Percentiles rank a stretch among this genome's conserved stretches.
phyloP scores from a whole-genome alignment of 108 stramenopile species.

The Aurantiochytrium sp. region DNA sequence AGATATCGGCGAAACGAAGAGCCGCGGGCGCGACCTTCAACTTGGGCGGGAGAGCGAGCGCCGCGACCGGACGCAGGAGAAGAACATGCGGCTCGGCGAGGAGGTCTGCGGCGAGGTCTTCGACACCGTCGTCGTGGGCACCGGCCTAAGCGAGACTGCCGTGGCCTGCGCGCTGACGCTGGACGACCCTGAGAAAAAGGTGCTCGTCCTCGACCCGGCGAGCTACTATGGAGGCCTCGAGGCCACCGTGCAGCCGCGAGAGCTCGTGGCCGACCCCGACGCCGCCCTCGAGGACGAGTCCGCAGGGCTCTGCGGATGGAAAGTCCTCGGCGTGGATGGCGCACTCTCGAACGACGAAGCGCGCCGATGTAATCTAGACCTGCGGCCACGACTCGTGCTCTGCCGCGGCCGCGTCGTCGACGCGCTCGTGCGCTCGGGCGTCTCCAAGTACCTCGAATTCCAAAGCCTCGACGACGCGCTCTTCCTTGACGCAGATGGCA shows the following conservation, averaged over 20 bases:
- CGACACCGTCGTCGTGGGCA: neutral
- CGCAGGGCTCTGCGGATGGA: neutral
- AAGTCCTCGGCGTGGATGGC: neutral
- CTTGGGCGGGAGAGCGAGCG: no score
- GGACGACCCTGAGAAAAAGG: neutral
- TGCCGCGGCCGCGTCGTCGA: constrained; percentile 69
- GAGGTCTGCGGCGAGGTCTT: neutral
- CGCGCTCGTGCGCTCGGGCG: constrained; percentile 69
- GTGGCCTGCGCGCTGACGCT: neutral
- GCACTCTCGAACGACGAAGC: neutral
- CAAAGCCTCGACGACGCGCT: constrained; percentile 67
- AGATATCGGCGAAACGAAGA: no score
- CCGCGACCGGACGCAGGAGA: no score
- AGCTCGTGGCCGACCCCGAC: no score
- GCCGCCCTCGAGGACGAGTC: no score
- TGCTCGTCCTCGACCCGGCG: neutral
- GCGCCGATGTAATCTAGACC: constrained; percentile 65
- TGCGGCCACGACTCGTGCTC: constrained; percentile 59
- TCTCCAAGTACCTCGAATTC: constrained; percentile 81
- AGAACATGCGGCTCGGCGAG: neutral
- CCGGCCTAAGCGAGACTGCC: neutral
- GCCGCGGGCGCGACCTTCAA: no score
- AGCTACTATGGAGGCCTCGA: constrained; percentile 8
- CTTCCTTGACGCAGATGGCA: constrained; percentile 45
- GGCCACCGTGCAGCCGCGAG: neutral